Base-by-base conservation (phyloP, 2,329 filamentous ascomycete genomes). In the Phaeosphaeria sp. region DNA sequence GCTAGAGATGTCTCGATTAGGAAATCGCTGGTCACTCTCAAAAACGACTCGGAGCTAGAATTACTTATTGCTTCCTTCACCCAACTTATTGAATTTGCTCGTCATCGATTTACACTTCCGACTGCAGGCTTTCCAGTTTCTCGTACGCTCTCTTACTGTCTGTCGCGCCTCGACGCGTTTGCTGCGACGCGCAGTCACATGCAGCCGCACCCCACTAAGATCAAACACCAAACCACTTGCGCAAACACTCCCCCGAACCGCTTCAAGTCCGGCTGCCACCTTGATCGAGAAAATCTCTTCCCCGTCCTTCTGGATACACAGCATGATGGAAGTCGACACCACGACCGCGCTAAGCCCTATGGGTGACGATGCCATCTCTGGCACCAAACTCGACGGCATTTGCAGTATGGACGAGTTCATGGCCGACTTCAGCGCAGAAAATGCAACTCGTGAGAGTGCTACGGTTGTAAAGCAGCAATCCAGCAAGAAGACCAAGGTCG, bases 171-270 rank as follows among this genome's bases (percentile, higher is more conserved):
- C n/a, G n/a, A n/a, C n/a, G n/a, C n/a, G n/a, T n/a, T n/a, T n/a
- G n/a, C n/a, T n/a, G n/a, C n/a, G n/a, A n/a, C 44, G 45, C 49
- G 39, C 15, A 30, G 25, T 36, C 45, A 43, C 49, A 27, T 44
- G 49, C 39, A 51, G 33, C 30, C 17, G 39, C 22, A 36, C 33
- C 49, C 49, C 49, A 20, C 49, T 22, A 51, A 51, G 43, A 20
- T 21, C 36, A 51, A 51, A 51, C 49, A 17, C 7, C 25, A 48
- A 36, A 33, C 25, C 57, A 20, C 44, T 21, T 22, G 21, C 44
- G n/a, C 44, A 46, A n/a, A 15, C 21, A 46, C 78, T 43, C 80
- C 75, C 66, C 9, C 11, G 25, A 25, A n/a, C 21, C n/a, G 45
- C 55, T 55, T 57, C 55, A 56, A 61, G 27, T 47, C 55, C 39